phyloP scores from a whole-genome alignment of 1,284 basidiomycete species.

The Heliocybe sulcata region DNA sequence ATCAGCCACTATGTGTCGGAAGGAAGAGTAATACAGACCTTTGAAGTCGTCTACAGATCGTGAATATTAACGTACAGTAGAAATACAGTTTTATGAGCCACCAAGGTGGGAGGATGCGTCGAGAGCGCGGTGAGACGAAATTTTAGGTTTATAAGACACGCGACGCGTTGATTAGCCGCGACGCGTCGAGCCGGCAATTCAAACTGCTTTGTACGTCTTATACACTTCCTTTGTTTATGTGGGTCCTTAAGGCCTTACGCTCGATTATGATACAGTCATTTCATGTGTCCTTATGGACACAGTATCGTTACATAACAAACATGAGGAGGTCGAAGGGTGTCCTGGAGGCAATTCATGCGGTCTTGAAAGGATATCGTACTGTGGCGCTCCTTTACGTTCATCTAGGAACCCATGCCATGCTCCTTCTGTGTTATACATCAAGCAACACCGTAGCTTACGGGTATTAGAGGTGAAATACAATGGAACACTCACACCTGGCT shows the following conservation, averaged over 20 bases:
- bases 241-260: too few species aligned
- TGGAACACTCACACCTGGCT: not conserved
- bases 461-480: not conserved
- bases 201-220: too few species aligned
- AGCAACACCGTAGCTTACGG: not conserved
- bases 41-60: not conserved
- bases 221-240: too few species aligned
- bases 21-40: not conserved
- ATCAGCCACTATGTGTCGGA: not conserved
- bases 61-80: not conserved
- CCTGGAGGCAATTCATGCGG: too few species aligned
- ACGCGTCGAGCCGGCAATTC: not conserved
- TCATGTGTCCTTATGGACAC: too few species aligned
- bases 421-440: not conserved
- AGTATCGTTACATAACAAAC: too few species aligned
- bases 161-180: not conserved
- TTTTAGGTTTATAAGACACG: constrained; percentile 1
- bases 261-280: too few species aligned
- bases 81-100: not conserved
- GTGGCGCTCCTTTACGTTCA: not conserved
- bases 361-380: too few species aligned
- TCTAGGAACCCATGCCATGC: not conserved
- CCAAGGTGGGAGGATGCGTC: not conserved
- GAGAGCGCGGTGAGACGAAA: not conserved
- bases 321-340: too few species aligned